These are phyloP conservation scores for Saturnispora dispora DNA, from an alignment of 805 yeast species.

Conservation along the genomic window DNA sequence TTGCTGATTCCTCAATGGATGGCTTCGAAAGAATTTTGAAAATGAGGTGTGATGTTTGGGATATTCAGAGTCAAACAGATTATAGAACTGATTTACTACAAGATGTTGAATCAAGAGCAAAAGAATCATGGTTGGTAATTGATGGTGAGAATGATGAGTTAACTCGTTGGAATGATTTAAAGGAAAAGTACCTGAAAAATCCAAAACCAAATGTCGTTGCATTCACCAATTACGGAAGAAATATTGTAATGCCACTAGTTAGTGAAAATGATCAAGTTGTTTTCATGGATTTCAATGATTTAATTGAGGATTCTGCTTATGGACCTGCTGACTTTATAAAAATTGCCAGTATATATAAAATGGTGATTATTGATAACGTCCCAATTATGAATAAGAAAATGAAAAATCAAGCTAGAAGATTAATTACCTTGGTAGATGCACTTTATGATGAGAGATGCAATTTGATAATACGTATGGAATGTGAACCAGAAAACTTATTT, in stretches of 20 bases:
- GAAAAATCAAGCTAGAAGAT: conserved; percentile 62
- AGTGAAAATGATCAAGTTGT: conserved; percentile 32
- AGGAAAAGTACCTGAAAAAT: conserved; percentile 14
- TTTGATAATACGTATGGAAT: conserved; percentile 43
- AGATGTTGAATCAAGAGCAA: conserved; percentile 12
- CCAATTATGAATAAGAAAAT: conserved; percentile 47
- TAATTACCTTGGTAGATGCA: conserved; percentile 61
- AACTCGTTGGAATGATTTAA: conserved; percentile 30
- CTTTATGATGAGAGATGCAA: conserved; percentile 60
- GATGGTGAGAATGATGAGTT: conserved; percentile 22
- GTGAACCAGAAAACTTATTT: conserved; percentile 43
- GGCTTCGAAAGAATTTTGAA: conserved; percentile 49
- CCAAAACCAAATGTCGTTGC: conserved; percentile 14
- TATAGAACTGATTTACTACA: conserved; percentile 36
- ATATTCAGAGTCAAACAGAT: conserved; percentile 52
- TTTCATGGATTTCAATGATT: conserved; percentile 39
- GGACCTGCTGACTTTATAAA: conserved; percentile 68
- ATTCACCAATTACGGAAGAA: conserved; percentile 50
- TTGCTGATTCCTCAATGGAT: conserved; percentile 48
- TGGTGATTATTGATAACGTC: conserved; percentile 49
- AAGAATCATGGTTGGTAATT: conserved; percentile 28
- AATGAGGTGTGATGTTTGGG: conserved; percentile 49
- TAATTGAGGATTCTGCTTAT: conserved; percentile 43
- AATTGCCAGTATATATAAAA: conserved; percentile 48
- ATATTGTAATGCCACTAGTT: conserved; percentile 35